These are phyloP conservation scores for Beauveria sp. DNA, from an alignment of 2,329 filamentous ascomycete genomes.

Conservation along the genomic window DNA sequence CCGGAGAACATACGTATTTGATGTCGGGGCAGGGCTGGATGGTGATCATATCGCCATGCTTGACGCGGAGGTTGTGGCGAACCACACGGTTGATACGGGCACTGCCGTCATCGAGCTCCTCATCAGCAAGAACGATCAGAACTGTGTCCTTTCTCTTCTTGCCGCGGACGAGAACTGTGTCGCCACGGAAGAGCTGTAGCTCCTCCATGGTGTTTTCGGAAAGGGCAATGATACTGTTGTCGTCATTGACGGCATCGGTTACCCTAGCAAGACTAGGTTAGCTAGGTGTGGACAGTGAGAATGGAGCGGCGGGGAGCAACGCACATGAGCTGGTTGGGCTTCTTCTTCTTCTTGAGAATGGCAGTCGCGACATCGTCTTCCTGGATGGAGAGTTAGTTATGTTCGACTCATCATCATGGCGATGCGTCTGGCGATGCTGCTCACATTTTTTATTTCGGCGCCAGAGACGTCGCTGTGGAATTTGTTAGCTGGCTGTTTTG, in stretches of 20 bases:
- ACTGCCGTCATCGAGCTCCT: constrained; percentile 95
- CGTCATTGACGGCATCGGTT: constrained; percentile 97
- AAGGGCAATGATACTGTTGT: constrained; percentile 98
- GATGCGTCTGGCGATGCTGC: constrained; percentile 24
- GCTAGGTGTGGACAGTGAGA: background rate
- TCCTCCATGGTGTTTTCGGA: constrained; percentile 99
- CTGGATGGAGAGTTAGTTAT: constrained; percentile 39
- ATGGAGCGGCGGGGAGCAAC: constrained; percentile 24
- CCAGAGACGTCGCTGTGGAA: constrained; percentile 73
- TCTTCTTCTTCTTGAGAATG: constrained; percentile 99
- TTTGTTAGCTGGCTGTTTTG: constrained; percentile 27
- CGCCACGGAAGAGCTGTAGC: constrained; percentile 95
- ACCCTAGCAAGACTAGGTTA: constrained; percentile 53
- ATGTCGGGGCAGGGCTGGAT: constrained; percentile 98
- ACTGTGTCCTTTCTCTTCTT: constrained; percentile 99
- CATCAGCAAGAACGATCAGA: constrained; percentile 92
- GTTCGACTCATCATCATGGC: constrained; percentile 13
- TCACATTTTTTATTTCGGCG: constrained; percentile 76
- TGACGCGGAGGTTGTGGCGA: constrained; percentile 94
- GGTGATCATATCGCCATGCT: constrained; percentile 96
- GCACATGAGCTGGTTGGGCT: constrained; percentile 97
- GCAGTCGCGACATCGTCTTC: constrained; percentile 89
- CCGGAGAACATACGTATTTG: constrained; percentile 79
- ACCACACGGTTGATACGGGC: constrained; percentile 98
- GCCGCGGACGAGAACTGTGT: constrained; percentile 95